Evolutionary conservation across 257 asterid genomes (phyloP).

Genomic region (Ophiorrhiza pumila): DNA sequence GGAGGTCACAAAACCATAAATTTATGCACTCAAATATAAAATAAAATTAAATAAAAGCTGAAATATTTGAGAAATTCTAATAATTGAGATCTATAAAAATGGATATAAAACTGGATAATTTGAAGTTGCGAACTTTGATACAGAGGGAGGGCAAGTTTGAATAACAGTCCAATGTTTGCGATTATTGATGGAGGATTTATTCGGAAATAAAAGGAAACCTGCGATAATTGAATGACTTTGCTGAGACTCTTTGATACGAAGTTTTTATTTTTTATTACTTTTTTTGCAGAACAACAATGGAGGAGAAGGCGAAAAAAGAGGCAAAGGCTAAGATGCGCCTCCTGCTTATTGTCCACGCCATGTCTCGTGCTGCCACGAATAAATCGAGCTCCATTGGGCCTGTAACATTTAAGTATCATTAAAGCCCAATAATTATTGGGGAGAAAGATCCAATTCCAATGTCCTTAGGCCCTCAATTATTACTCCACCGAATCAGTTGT

Average conservation of each 20-base stretch:
- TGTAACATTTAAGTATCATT: no score
- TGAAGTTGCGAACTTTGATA: background rate
- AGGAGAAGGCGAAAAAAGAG: conserved; percentile 19
- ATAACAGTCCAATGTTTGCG: background rate
- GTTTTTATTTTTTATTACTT: background rate
- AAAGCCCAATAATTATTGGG: background rate
- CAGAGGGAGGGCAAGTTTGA: no score
- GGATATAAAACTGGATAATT: background rate
- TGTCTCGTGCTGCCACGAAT: conserved; percentile 23
- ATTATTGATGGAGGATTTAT: background rate
- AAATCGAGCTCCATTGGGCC: background rate
- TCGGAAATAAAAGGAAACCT: background rate
- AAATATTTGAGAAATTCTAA: background rate
- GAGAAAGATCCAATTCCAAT: no score
- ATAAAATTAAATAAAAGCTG: background rate
- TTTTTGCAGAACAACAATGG: background rate
- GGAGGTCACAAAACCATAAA: background rate
- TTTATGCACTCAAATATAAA: conserved; percentile 11
- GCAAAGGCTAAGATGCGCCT: conserved; percentile 35
- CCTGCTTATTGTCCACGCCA: conserved; percentile 44
- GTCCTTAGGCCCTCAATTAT: no score
- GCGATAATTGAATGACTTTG: conserved; percentile 1
- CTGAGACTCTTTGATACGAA: background rate
- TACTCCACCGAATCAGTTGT: no score
- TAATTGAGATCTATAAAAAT: background rate